Evolutionary conservation across 1,284 basidiomycete genomes (phyloP).

Genomic region (Leccinum subfulvum): DNA sequence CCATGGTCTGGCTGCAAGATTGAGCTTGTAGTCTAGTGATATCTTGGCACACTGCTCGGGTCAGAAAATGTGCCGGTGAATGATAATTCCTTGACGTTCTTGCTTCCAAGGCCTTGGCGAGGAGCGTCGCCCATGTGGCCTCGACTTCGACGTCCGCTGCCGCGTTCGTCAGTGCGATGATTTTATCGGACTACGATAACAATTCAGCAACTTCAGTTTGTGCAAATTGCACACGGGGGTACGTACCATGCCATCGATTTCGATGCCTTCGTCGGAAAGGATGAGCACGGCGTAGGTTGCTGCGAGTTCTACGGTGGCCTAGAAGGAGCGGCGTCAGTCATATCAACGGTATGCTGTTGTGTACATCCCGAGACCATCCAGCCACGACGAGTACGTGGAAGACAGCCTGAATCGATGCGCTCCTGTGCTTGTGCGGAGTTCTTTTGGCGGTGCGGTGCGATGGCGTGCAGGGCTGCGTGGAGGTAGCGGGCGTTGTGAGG

Average conservation of each 20-base stretch:
- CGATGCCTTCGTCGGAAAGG: constrained; percentile 94
- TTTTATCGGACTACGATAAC: constrained; percentile 79
- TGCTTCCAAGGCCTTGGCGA: constrained; percentile 97
- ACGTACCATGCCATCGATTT: constrained; percentile 78
- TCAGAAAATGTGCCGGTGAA: no score
- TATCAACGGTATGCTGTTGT: neutral
- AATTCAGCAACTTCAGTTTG: neutral
- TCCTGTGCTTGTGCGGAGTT: no score
- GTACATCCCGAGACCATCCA: neutral
- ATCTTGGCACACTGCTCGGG: constrained; percentile 56
- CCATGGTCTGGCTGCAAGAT: constrained; percentile 31
- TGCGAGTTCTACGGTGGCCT: constrained; percentile 75
- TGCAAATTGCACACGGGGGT: neutral
- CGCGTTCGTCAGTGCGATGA: constrained; percentile 77
- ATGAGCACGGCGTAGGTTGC: constrained; percentile 92
- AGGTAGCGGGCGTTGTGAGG: no score
- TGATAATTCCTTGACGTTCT: constrained; percentile 87
- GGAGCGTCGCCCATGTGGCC: constrained; percentile 95
- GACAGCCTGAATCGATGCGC: no score
- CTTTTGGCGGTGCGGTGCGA: no score
- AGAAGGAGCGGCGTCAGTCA: constrained; percentile 1
- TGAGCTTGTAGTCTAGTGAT: constrained; percentile 80
- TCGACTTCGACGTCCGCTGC: constrained; percentile 83
- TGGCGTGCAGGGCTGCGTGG: no score
- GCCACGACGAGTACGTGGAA: no score